Evolutionary conservation across 2,329 filamentous ascomycete genomes (phyloP), one percentile per base, ranked within the genome.

Genomic region (Ophiostoma sp.): DNA sequence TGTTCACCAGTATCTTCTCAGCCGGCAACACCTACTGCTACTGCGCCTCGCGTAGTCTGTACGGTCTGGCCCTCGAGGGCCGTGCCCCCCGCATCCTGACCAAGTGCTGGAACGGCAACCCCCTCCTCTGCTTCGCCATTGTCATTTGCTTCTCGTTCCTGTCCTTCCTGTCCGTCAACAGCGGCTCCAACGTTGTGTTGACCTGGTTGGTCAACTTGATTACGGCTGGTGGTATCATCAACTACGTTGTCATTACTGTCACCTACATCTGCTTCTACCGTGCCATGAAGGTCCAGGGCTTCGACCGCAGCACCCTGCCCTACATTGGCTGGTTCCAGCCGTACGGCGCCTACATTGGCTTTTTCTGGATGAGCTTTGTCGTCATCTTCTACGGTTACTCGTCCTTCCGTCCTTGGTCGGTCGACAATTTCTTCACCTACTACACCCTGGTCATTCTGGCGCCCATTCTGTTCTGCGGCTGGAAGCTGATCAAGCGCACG

Each of bases 401-500:
- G 4, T 81, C 84, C 0, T 88, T 88, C 78, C 74, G 74, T 17
- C 77, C 78, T 0, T 91, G 89, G 85, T 79, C 80, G 31, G 82
- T 84, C 22, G 80, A 84, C 3, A 82, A 78, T 48, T 86, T 87
- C 78, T 83, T 87, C 79, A 80, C 83, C 22, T 87, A 87, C 82
- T 90, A 90, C 80, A 86, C 85, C 36, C 88, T 89, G 86, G 82
- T 87, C 74, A 80, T 89, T 17, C 79, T 90, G 31, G 85, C 85
- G 0, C 84, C 86, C 8, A 78, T 88, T 48, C 81, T 89, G 36
- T 91, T 87, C 78, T 70, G 86, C 25, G 83, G 84, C 77, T 93
- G 89, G 89, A 93, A 93, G 81, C 8, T 92, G 0, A 25, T 89
- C 79, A 88, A 90, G 82, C 83, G 83, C 73, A 92, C 90, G 1